Evolutionary conservation across 2,329 filamentous ascomycete species (phyloP), one percentile per base, ranked within the genome.

Genomic region (Ophiognomonia clavigignenti-juglandacearum): DNA sequence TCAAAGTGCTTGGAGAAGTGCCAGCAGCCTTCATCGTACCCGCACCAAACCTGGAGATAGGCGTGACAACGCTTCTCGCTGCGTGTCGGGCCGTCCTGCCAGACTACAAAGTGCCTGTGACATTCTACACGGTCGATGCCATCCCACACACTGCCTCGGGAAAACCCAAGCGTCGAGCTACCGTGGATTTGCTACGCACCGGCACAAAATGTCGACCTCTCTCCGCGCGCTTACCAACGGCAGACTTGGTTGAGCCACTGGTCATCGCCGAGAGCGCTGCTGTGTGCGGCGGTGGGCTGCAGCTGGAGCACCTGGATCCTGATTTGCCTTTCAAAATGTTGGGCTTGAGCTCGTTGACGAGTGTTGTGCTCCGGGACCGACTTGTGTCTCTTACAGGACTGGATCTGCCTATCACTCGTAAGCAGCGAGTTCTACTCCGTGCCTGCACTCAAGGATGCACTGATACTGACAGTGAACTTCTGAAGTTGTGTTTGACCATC

Each of bases 291-390:
- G 16, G 5, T 19, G 29, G 24, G 14, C 7, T 16, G 11, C 6
- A 13, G 16, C 7, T 37, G 29, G 43, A 3, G 5, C 8, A 27
- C 4, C 9, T 26, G 4, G 22, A 27, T 23, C 22, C 20, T 3
- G 22, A 20, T 3, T 36, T 24, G 14, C 18, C 43, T 3, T 46
- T 46, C 20, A 41, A 13, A 5, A 20, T 20, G 6, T 7, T 46
- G 7, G 43, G 43, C 3, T 16, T 46, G 1, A 46, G 18, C 4
- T 46, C 43, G 4, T 37, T 46, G 14, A 29, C 43, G 18, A 22
- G 43, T 9, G 8, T 46, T 1, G 43, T 46, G 6, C 43, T 46
- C 10, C 37, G 43, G 19, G 43, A 46, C 13, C 18, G 43, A 14
- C 37, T 46, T 3, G 22, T 36, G 19, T 32, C 19, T 20, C 43